Base-by-base conservation (phyloP, 2,329 filamentous ascomycete species). In the Aspergillus pseudoviridinutans region DNA sequence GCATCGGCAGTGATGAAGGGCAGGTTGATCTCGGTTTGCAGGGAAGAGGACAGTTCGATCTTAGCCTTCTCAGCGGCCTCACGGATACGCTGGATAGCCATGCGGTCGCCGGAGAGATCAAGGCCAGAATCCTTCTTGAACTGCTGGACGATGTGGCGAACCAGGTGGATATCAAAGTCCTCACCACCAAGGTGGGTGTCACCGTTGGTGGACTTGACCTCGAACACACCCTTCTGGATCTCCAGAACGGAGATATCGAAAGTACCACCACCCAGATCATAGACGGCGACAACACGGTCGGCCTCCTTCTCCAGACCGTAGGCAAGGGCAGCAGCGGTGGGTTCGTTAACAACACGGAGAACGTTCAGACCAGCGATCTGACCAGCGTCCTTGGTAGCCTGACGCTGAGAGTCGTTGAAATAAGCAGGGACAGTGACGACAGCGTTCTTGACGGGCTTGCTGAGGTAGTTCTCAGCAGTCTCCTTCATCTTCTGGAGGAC, bases 401-500 rank as follows among this genome's bases (percentile, higher is more conserved):
- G 93, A 81, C 92, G 90, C 82, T 97, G 92, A 60, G 91, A 92
- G 79, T 97, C 92, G 80, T 97, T 97, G 86, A 97, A 97, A 85
- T 97, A 97, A 70, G 92, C 92, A 63, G 92, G 92, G 41, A 97
- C 92, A 61, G 93, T 97, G 68, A 97, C 93, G 61, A 97, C 93
- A 69, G 92, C 93, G 75, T 97, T 96, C 86, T 96, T 94, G 72
- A 96, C 81, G 60, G 86, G 86, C 83, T 92, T 96, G 80, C 89
- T 87, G 65, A 96, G 86, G 81, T 95, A 96, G 61, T 89, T 83
- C 83, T 97, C 92, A 65, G 93, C 93, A 53, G 93, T 97, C 84
- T 97, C 93, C 87, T 96, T 97, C 93, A 97, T 97, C 87, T 97
- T 97, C 78, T 92, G 88, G 70, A 97, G 86, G 66, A 97, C 84